phyloP scores from a whole-genome alignment of 176 grass and related monocot species.

The Raddia distichophylla region DNA sequence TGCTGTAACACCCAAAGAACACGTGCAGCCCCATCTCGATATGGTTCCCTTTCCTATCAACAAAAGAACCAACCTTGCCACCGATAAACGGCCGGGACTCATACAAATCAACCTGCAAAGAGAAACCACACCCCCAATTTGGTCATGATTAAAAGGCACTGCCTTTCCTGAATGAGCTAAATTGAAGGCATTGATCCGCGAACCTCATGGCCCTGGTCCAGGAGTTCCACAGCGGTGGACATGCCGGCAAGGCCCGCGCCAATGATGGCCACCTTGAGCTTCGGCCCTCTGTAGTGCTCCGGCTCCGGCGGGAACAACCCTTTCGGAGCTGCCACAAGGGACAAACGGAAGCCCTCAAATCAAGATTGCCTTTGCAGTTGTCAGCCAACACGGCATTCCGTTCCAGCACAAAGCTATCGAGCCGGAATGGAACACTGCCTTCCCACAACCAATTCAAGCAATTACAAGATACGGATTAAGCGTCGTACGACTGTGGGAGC shows the following conservation, averaged over 20 bases:
- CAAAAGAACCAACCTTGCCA: slow-evolving; percentile 94
- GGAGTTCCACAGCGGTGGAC: slow-evolving; percentile 95
- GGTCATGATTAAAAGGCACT: background rate
- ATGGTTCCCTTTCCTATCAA: slow-evolving; percentile 88
- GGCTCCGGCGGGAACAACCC: slow-evolving; percentile 88
- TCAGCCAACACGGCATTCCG: slow-evolving; percentile 1
- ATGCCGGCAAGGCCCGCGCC: slow-evolving; percentile 85
- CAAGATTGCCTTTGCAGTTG: background rate
- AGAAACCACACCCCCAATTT: background rate
- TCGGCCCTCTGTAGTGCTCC: slow-evolving; percentile 75
- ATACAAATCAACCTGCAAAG: slow-evolving; percentile 90
- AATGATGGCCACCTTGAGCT: slow-evolving; percentile 96
- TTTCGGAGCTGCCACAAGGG: slow-evolving; percentile 65
- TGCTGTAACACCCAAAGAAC: slow-evolving; percentile 98
- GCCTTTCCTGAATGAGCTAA: background rate
- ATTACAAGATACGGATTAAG: background rate
- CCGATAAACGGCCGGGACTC: slow-evolving; percentile 84
- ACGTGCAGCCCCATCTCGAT: slow-evolving; percentile 98
- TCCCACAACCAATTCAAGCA: background rate
- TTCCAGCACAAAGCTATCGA: slow-evolving; percentile 1
- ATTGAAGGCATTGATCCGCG: slow-evolving; percentile 10
- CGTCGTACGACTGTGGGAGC: background rate
- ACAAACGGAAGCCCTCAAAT: slow-evolving; percentile 1
- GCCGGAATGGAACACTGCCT: background rate
- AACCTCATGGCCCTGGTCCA: slow-evolving; percentile 98